Percentiles rank a stretch among this genome's conserved stretches.
Conservation (phyloP, 1,284 basidiomycete species). For the Ganoderma sinense region DNA sequence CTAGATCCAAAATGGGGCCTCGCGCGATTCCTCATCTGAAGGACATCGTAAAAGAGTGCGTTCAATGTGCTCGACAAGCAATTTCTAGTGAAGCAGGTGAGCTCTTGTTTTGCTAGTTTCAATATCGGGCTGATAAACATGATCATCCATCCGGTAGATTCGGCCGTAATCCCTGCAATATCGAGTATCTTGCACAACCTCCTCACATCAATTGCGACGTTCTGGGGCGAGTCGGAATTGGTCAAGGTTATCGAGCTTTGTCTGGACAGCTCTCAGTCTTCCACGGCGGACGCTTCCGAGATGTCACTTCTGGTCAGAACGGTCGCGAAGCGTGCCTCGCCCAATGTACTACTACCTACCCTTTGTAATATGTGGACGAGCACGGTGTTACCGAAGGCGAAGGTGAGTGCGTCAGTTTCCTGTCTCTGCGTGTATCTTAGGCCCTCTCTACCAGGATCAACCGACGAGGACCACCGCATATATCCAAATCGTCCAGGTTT, state of each 20-base stretch:
- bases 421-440: not conserved
- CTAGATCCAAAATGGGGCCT: constrained; percentile 76
- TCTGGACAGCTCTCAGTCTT: constrained; percentile 48
- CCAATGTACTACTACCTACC: constrained; percentile 72
- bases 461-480: constrained; percentile 55
- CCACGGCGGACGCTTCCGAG: constrained; percentile 32
- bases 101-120: not conserved
- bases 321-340: constrained; percentile 73
- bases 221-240: constrained; percentile 74
- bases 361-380: constrained; percentile 64
- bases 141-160: constrained; percentile 6
- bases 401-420: constrained; percentile 44
- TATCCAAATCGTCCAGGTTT: constrained; percentile 73
- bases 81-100: constrained; percentile 41
- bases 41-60: constrained; percentile 69
- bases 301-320: constrained; percentile 56
- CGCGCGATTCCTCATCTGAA: constrained; percentile 87
- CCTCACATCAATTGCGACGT: constrained; percentile 69
- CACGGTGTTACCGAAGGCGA: constrained; percentile 38
- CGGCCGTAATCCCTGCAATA: constrained; percentile 43
- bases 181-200: constrained; percentile 62
- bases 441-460: constrained; percentile 34
- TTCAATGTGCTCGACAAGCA: constrained; percentile 54
- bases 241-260: constrained; percentile 62
- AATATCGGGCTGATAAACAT: not conserved